phyloP scores from a whole-genome alignment of 805 yeast genomes.

The Ogataea thermomethanolica region DNA sequence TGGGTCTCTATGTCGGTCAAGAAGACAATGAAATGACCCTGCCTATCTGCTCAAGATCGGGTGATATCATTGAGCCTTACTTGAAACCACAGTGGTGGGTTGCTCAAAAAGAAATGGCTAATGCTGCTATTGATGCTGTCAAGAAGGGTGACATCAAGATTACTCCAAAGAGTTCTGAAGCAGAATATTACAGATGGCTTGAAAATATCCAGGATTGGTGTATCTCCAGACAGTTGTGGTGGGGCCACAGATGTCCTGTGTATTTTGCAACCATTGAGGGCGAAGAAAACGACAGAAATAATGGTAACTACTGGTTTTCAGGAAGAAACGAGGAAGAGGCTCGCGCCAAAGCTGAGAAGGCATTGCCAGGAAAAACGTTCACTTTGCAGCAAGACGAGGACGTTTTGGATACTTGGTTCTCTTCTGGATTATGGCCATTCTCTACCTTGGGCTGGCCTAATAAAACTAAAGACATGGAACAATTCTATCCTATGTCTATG shows the following conservation, averaged over 20 bases:
- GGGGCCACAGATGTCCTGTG: constrained; percentile 98
- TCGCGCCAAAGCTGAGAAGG: constrained; percentile 66
- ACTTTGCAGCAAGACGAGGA: constrained; percentile 94
- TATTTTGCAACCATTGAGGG: constrained; percentile 85
- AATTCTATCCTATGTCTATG: constrained; percentile 87
- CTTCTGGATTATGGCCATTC: constrained; percentile 97
- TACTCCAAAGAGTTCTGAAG: constrained; percentile 84
- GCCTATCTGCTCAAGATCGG: constrained; percentile 93
- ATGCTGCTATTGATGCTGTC: constrained; percentile 81
- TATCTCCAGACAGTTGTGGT: constrained; percentile 86
- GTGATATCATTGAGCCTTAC: constrained; percentile 94
- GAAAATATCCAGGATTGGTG: constrained; percentile 99
- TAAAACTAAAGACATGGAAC: constrained; percentile 64
- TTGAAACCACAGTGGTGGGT: constrained; percentile 99
- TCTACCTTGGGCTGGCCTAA: constrained; percentile 96
- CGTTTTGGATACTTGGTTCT: constrained; percentile 98
- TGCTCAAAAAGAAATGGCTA: constrained; percentile 82
- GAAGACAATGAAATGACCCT: constrained; percentile 94
- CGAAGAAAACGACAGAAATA: constrained; percentile 54
- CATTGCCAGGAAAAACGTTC: constrained; percentile 67
- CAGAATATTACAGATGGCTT: constrained; percentile 93
- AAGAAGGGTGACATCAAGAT: constrained; percentile 76
- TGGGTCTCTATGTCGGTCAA: constrained; percentile 77
- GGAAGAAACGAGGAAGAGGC: constrained; percentile 87
- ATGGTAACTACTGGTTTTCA: constrained; percentile 83